A percentile compares a stretch with the other conserved stretches of the same genome.
Evolutionary conservation across 2,329 filamentous ascomycete genomes (phyloP).

Genomic region (Pestalotiopsis sp.): DNA sequence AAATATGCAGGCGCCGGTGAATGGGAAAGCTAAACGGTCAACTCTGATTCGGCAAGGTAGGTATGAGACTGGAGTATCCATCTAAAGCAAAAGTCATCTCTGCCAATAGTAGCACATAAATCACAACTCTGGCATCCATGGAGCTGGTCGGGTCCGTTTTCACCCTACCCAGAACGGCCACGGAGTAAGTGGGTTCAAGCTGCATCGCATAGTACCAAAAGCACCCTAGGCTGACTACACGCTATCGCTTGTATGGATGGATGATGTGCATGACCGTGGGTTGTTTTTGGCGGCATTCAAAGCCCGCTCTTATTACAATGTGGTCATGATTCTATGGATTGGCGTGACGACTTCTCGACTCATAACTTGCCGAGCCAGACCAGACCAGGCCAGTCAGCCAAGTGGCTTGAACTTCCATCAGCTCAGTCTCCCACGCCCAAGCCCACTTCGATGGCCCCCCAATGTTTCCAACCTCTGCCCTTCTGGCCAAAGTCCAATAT

Average conservation of each 20-base stretch:
- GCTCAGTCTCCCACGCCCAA: no score
- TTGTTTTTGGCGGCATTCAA: constrained; percentile 11
- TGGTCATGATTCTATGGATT: constrained; percentile 9
- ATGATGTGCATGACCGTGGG: constrained; percentile 26
- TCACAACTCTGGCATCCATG: neutral
- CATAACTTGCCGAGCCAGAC: neutral
- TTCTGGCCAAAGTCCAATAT: neutral
- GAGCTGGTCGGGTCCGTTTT: neutral
- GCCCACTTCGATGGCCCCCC: neutral
- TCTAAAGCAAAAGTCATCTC: neutral
- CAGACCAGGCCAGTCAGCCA: neutral
- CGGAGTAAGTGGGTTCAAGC: neutral
- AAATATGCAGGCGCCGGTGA: neutral
- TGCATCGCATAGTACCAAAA: neutral
- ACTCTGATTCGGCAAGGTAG: constrained; percentile 16
- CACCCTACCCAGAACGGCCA: constrained; percentile 13
- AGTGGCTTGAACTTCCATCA: neutral
- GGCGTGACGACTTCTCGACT: constrained; percentile 3
- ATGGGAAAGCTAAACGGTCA: neutral
- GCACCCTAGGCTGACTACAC: neutral
- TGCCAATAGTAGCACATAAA: neutral
- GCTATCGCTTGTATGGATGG: constrained; percentile 18
- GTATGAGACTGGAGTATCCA: constrained; percentile 16
- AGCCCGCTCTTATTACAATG: constrained; percentile 5
- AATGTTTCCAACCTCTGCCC: neutral